Evolutionary conservation across 805 yeast species (phyloP), one percentile per base, ranked within the genome.

Genomic region (Jamesozyma spencerorum): DNA sequence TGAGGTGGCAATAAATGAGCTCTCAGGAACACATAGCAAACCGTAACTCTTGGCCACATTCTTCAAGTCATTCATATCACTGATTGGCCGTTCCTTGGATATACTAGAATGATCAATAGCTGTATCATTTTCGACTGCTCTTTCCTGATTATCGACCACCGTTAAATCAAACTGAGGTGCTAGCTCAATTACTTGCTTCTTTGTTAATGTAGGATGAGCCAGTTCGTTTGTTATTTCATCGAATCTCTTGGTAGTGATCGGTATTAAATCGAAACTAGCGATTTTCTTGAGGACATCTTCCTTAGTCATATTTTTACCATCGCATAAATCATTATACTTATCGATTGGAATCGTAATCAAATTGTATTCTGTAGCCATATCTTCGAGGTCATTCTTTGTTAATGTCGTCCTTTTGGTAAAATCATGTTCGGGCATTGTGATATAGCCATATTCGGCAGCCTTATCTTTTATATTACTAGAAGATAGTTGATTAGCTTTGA

Each of bases 1-100:
- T 1, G 82, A 76, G 1, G 87, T 79, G 1, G 84, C 77, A 45
- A 81, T 65, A 48, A 73, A 80, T 2, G 78, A 66, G n/a, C 69
- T 56, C 38, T 67, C 68, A 1, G 90, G 84, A 31, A 83, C 66
- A 38, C 76, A 68, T 48, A 81, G 52, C 37, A 72, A 50, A 2
- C 79, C 80, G 38, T 64, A 55, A 12, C 62, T 52, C 38, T 61
- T 66, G 4, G 81, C 82, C 5, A 60, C 60, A 0, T 48, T 54
- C 6, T 55, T 50, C 11, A 80, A 43, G 18, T 58, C 54, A 35
- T 46, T 55, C 14, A 41, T 45, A 22, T 22, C 26, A 22, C 10
- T 22, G 26, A 22, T 6, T n/a, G n/a, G n/a, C n/a, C n/a, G n/a
- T 11, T 54, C 49, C 10, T 41, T 35, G 17, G 28, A n/a, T 4